These are phyloP conservation scores for Fusarium continuum DNA, from an alignment of 2,329 filamentous ascomycete species.

Conservation along the genomic window DNA sequence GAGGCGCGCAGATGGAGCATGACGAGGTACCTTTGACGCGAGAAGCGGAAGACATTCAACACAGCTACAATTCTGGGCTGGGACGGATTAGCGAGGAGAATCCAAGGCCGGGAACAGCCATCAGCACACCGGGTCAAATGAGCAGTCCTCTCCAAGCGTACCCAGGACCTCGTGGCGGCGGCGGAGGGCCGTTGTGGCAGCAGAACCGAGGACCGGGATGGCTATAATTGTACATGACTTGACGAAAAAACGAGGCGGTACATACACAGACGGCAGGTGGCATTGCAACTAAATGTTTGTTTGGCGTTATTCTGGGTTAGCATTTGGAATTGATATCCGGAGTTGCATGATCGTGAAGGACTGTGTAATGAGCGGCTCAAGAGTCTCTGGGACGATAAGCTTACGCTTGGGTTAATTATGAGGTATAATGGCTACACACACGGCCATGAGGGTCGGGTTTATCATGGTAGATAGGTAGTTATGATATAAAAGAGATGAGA, in stretches of 20 bases:
- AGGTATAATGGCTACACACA: conserved; percentile 31
- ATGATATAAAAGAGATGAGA: conserved; percentile 17
- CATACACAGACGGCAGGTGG: conserved; percentile 1
- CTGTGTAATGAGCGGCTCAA: conserved; percentile 4
- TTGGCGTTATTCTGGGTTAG: conserved; percentile 5
- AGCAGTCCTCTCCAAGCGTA: conserved; percentile 33
- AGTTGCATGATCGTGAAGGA: conserved; percentile 24
- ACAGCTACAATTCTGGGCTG: conserved; percentile 54
- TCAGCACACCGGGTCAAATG: conserved; percentile 31
- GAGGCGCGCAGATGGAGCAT: conserved; percentile 41
- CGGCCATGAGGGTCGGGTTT: conserved; percentile 15
- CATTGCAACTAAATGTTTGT: not conserved
- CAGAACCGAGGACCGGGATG: conserved; percentile 60
- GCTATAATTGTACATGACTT: conserved; percentile 49
- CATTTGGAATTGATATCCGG: conserved; percentile 30
- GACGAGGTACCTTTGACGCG: conserved; percentile 55
- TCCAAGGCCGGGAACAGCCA: conserved; percentile 34
- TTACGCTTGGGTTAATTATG: conserved; percentile 23
- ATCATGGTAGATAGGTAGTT: conserved; percentile 30
- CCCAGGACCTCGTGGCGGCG: conserved; percentile 40
- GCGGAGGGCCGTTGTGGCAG: conserved; percentile 61
- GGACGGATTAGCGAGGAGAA: conserved; percentile 49
- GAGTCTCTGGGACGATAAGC: conserved; percentile 13
- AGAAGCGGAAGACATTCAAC: conserved; percentile 56
- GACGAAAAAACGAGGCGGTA: conserved; percentile 1